phyloP scores from a whole-genome alignment of 2,329 filamentous ascomycete species.

The Clonostachys chloroleuca region DNA sequence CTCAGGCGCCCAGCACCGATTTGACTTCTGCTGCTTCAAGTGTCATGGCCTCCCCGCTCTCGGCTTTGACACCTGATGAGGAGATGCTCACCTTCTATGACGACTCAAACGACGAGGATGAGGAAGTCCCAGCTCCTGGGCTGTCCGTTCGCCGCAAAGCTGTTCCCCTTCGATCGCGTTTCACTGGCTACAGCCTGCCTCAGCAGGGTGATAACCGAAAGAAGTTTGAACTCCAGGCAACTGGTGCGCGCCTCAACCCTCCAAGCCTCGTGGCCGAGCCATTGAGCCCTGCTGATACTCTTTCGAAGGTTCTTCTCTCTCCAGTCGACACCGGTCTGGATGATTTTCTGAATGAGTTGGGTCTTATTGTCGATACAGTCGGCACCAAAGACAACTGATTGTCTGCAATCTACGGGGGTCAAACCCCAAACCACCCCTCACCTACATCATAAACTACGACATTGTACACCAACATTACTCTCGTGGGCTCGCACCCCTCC shows the following conservation, averaged over 20 bases:
- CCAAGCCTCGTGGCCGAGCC: neutral
- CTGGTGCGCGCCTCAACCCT: too few species aligned
- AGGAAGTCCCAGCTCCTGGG: slow-evolving; percentile 15
- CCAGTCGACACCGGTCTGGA: slow-evolving; percentile 30
- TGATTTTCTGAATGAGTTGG: slow-evolving; percentile 38
- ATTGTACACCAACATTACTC: neutral
- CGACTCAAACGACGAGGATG: slow-evolving; percentile 31
- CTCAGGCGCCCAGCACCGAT: slow-evolving; percentile 14
- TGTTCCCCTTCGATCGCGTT: slow-evolving; percentile 2
- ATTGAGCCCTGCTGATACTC: neutral
- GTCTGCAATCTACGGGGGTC: too few species aligned
- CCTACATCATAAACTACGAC: neutral
- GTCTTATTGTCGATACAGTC: slow-evolving; percentile 47
- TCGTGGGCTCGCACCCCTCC: slow-evolving; percentile 1
- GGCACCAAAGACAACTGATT: slow-evolving; percentile 18
- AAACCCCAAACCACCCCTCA: neutral
- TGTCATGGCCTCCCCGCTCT: slow-evolving; percentile 23
- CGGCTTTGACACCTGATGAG: slow-evolving; percentile 29
- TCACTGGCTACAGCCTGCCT: slow-evolving; percentile 43
- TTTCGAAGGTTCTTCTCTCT: slow-evolving; percentile 17
- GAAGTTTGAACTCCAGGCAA: neutral
- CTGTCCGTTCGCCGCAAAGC: neutral
- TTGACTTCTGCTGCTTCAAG: slow-evolving; percentile 21
- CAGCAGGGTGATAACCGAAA: neutral
- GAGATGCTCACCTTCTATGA: slow-evolving; percentile 42